A percentile compares a stretch with the other conserved stretches of the same genome.
Conservation (phyloP, 2,329 filamentous ascomycete genomes). For the Penicillium corylophilum region DNA sequence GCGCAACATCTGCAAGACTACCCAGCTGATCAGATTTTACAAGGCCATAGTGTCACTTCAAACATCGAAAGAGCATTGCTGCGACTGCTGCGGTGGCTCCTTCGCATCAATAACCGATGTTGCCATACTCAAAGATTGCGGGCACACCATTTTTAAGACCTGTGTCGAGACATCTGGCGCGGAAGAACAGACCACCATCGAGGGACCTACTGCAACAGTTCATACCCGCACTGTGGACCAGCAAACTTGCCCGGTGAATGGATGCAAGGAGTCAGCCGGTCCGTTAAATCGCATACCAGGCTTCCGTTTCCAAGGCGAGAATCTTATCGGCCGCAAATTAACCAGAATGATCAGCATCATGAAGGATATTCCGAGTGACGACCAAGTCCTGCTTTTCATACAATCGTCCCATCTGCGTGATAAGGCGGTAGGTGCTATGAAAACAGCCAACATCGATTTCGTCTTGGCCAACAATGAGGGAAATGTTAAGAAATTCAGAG, state of each 20-base stretch:
- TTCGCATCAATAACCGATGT: conserved; percentile 21
- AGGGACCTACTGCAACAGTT: not conserved
- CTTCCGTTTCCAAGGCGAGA: not conserved
- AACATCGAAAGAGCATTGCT: conserved; percentile 18
- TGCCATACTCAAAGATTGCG: not conserved
- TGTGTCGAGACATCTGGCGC: conserved; percentile 46
- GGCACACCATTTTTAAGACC: conserved; percentile 1
- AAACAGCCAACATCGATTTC: conserved; percentile 30
- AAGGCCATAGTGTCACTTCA: conserved; percentile 22
- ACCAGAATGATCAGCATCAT: conserved; percentile 49
- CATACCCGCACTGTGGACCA: not conserved
- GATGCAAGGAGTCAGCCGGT: conserved; percentile 42
- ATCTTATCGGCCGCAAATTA: conserved; percentile 48
- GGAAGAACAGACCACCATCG: conserved; percentile 3
- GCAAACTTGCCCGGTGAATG: not conserved
- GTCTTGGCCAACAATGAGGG: conserved; percentile 34
- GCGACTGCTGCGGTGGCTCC: conserved; percentile 35
- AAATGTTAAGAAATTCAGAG: conserved; percentile 17
- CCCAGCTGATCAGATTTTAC: conserved; percentile 25
- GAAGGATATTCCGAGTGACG: conserved; percentile 37
- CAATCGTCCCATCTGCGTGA: conserved; percentile 51
- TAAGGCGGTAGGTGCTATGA: conserved; percentile 32
- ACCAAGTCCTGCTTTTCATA: conserved; percentile 58
- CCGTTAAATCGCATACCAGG: conserved; percentile 40
- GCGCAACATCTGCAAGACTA: conserved; percentile 24